Base-by-base conservation (phyloP, 2,329 filamentous ascomycete genomes). In the Ascochyta pisi region DNA sequence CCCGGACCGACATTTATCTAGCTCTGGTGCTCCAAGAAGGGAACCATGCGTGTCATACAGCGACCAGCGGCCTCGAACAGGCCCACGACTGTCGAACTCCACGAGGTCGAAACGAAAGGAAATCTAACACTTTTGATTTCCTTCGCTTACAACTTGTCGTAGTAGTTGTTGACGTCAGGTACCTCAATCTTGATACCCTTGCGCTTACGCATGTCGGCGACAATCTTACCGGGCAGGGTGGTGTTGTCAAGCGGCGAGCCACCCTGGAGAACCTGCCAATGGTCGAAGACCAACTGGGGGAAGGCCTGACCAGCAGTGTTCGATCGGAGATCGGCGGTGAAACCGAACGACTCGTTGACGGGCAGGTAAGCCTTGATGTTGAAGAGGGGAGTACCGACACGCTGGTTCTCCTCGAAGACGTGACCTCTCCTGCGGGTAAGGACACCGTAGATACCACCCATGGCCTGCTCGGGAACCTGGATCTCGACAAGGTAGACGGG, bases 361-460 rank as follows among this genome's bases (percentile, higher is more conserved):
- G 92, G 92, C 70, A 96, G 86, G 85, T 96, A 96, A 62, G 92
- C 92, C 88, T 96, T 96, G 86, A 99, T 91, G 82, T 91, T 98
- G 91, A 98, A 99, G 63, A 99, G 90, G 82, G 95, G 95, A 79
- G 95, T 99, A 83, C 95, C 95, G 64, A 94, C 91, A 77, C 95
- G 92, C 86, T 99, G 95, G 86, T 96, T 91, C 86, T 99, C 95
- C 79, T 85, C 85, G 88, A 98, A 97, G 83, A 99, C 95, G 88
- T 98, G 94, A 87, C 95, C 95, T 90, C 95, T 89, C 81, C 93
- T 86, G 77, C 93, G 90, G 82, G 93, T 97, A 74, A 99, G 91
- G 78, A 97, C 93, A 89, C 93, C 91, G 84, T 99, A 99, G 82
- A 99, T 96, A 87, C 95, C 95, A 87, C 95, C 95, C 95, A 99